Conservation (phyloP, 2,329 filamentous ascomycete genomes). For the Talaromyces albobiverticillius region DNA sequence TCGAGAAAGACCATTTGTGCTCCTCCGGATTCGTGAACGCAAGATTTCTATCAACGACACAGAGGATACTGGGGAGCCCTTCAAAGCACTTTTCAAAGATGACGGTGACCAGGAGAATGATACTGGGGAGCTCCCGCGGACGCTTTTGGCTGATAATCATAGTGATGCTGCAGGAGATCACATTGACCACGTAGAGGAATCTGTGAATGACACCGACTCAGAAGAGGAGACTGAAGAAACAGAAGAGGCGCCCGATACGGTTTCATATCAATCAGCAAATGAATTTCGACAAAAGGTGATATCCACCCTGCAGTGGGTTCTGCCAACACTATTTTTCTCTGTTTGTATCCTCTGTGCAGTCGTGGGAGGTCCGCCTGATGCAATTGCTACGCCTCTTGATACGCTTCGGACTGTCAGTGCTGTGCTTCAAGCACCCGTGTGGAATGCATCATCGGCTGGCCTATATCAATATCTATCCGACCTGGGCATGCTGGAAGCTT, state of each 20-base stretch:
- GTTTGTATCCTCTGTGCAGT: not conserved
- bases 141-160: not conserved
- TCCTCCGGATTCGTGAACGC: not conserved
- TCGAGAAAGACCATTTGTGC: not conserved
- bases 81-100: too few relatives aligned
- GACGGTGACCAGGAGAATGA: not conserved
- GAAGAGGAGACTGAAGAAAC: not conserved
- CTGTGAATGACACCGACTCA: not conserved
- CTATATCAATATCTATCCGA: not conserved
- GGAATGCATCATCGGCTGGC: not conserved
- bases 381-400: not conserved
- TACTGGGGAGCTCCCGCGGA: not conserved
- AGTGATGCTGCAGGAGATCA: not conserved
- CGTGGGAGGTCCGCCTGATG: not conserved
- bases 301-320: not conserved
- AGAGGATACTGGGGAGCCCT: too few relatives aligned
- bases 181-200: not conserved
- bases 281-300: not conserved
- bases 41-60: too few relatives aligned
- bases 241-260: too few relatives aligned
- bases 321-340: not conserved
- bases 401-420: not conserved
- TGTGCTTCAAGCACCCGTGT: not conserved
- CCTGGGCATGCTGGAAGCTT: too few relatives aligned
- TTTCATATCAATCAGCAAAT: too few relatives aligned